These are phyloP conservation scores for Albophoma yamanashiensis DNA, from an alignment of 2,329 filamentous ascomycete species.

Conservation along the genomic window DNA sequence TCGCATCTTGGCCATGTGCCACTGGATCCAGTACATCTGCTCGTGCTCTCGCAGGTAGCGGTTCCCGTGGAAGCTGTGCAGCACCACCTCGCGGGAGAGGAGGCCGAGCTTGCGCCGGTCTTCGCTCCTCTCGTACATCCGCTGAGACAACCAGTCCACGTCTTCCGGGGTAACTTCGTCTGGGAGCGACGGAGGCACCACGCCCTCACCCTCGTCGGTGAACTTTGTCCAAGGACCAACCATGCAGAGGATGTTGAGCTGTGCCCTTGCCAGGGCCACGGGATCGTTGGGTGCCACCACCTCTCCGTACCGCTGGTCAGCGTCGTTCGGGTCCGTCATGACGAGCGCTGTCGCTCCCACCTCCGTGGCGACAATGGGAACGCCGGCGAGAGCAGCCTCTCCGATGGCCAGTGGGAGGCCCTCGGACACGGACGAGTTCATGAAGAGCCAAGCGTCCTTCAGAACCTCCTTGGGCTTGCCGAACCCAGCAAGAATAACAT, in stretches of 20 bases:
- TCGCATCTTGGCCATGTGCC: slow-evolving; percentile 20
- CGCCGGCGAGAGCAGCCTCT: slow-evolving; percentile 46
- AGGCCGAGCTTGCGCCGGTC: slow-evolving; percentile 47
- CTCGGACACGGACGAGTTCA: slow-evolving; percentile 46
- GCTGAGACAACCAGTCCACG: slow-evolving; percentile 39
- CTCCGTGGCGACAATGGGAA: slow-evolving; percentile 44
- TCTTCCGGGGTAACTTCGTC: slow-evolving; percentile 35
- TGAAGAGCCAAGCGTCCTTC: slow-evolving; percentile 45
- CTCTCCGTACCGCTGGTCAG: slow-evolving; percentile 41
- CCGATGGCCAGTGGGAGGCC: slow-evolving; percentile 45
- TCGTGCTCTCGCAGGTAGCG: slow-evolving; percentile 52
- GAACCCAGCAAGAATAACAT: slow-evolving; percentile 42
- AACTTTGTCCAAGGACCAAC: slow-evolving; percentile 51
- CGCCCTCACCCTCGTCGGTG: slow-evolving; percentile 37
- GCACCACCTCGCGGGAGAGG: slow-evolving; percentile 45
- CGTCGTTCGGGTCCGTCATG: slow-evolving; percentile 38
- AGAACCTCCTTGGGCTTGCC: slow-evolving; percentile 45
- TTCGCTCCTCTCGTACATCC: slow-evolving; percentile 50
- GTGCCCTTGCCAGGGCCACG: slow-evolving; percentile 46
- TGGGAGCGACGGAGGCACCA: slow-evolving; percentile 8
- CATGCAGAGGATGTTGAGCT: slow-evolving; percentile 51
- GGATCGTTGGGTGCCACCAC: slow-evolving; percentile 56
- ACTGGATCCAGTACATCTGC: slow-evolving; percentile 45
- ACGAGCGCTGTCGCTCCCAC: slow-evolving; percentile 45
- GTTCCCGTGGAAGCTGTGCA: slow-evolving; percentile 47